Conservation (phyloP, 1,139 yeast genomes). For the Debaryomyces sp. region DNA sequence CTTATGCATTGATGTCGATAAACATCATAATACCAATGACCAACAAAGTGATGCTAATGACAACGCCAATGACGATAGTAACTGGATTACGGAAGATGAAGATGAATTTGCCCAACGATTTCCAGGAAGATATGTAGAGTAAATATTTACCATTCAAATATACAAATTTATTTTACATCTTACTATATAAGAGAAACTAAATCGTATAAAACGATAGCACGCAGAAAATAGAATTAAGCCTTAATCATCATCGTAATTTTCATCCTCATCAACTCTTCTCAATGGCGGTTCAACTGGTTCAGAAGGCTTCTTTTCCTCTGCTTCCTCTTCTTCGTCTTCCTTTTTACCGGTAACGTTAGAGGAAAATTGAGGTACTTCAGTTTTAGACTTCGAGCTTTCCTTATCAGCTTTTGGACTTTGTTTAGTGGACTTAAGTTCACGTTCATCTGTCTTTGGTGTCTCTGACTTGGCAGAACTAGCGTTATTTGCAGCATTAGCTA, state of each 20-base stretch:
- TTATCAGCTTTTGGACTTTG: slow-evolving; percentile 15
- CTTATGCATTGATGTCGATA: slow-evolving; percentile 13
- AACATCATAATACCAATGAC: not conserved
- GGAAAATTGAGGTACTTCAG: slow-evolving; percentile 25
- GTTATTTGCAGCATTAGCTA: slow-evolving; percentile 15
- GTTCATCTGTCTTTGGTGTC: slow-evolving; percentile 3
- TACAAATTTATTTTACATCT: not conserved
- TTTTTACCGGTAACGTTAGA: slow-evolving; percentile 29
- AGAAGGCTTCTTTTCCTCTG: slow-evolving; percentile 26
- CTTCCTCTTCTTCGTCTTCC: slow-evolving; percentile 43
- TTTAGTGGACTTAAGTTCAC: not conserved
- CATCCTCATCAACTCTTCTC: slow-evolving; percentile 80
- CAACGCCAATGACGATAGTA: not conserved
- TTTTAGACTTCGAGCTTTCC: slow-evolving; percentile 9
- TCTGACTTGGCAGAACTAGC: not conserved
- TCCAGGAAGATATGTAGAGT: slow-evolving; percentile 7
- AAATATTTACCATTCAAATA: not conserved
- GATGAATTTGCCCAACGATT: not conserved
- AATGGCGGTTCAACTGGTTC: slow-evolving; percentile 64
- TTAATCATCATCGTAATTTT: slow-evolving; percentile 75
- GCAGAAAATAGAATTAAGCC: not conserved
- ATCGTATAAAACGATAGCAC: slow-evolving; percentile 4
- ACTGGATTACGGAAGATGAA: slow-evolving; percentile 5
- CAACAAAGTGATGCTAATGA: not conserved
- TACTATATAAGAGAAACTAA: slow-evolving; percentile 3